Evolutionary conservation across 768 basidiomycete species (phyloP).

Genomic region (Lactarius akahatsu): DNA sequence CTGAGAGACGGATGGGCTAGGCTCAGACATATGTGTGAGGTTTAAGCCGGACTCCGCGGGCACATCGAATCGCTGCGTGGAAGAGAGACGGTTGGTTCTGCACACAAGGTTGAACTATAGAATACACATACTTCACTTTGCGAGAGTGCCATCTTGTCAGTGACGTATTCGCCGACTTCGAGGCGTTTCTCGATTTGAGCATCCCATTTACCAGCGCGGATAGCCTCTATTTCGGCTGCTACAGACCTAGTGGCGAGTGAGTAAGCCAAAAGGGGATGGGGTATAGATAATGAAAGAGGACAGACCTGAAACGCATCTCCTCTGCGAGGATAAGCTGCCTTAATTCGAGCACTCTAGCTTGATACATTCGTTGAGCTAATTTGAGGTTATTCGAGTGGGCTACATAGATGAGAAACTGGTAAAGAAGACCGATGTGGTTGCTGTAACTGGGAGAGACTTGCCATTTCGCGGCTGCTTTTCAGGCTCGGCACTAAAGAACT

Average conservation of each 20-base stretch:
- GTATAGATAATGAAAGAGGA: background rate
- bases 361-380: constrained; percentile 76
- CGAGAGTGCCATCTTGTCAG: constrained; percentile 24
- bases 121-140: constrained; percentile 18
- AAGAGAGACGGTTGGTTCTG: constrained; percentile 21
- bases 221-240: constrained; percentile 72
- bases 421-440: constrained; percentile 5
- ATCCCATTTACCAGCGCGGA: constrained; percentile 68
- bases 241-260: constrained; percentile 48
- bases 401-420: constrained; percentile 33
- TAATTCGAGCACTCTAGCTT: constrained; percentile 67
- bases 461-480: constrained; percentile 55
- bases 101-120: background rate
- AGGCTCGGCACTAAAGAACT: constrained; percentile 22
- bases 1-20: constrained; percentile 17
- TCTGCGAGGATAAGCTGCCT: constrained; percentile 67
- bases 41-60: constrained; percentile 20
- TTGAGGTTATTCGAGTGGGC: constrained; percentile 58
- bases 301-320: constrained; percentile 77
- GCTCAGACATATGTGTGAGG: constrained; percentile 21
- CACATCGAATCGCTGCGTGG: constrained; percentile 1
- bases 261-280: background rate
- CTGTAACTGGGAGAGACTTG: constrained; percentile 25
- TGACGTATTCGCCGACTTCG: constrained; percentile 21
- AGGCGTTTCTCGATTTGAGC: constrained; percentile 45